Percentiles rank a stretch among this genome's conserved stretches.
phyloP scores from a whole-genome alignment of 78 protist genomes.

The Pigoraptor vietnamica region DNA sequence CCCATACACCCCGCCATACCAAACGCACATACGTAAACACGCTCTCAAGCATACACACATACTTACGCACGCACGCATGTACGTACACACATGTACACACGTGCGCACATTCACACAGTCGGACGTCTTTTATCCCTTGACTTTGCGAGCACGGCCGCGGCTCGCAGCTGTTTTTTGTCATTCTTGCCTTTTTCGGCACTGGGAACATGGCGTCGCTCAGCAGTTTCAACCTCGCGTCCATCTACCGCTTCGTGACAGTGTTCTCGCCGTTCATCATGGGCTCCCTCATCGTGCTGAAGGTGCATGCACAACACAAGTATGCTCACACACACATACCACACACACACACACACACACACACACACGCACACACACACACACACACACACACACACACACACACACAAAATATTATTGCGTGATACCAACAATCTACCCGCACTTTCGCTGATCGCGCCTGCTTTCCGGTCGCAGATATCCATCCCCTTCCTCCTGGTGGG shows the following conservation, averaged over 20 bases:
- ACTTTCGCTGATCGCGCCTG: too few species aligned
- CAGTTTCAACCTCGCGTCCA: constrained; percentile 62
- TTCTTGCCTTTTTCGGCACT: constrained; percentile 77
- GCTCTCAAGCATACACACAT: not conserved
- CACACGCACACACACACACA: not conserved
- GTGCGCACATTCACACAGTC: not conserved
- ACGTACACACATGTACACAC: not conserved
- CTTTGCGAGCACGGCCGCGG: too few species aligned
- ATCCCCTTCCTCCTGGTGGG: constrained; percentile 60
- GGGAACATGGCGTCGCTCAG: constrained; percentile 87
- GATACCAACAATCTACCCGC: too few species aligned
- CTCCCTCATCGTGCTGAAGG: constrained; percentile 51
- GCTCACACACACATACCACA: not conserved
- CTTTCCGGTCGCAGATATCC: constrained; percentile 51
- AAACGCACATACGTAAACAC: not conserved
- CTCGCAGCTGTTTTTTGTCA: constrained; percentile 51
- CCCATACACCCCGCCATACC: too few species aligned
- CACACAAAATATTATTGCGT: not conserved
- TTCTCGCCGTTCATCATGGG: constrained; percentile 76
- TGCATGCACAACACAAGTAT: not conserved
- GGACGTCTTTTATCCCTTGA: too few species aligned
- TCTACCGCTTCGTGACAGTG: constrained; percentile 43
- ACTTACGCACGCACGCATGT: not conserved
- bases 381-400: not conserved
- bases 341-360: not conserved